A percentile compares a stretch with the other conserved stretches of the same genome.
These are phyloP conservation scores for Artomyces pyxidatus DNA, from an alignment of 768 basidiomycete genomes.

Conservation along the genomic window DNA sequence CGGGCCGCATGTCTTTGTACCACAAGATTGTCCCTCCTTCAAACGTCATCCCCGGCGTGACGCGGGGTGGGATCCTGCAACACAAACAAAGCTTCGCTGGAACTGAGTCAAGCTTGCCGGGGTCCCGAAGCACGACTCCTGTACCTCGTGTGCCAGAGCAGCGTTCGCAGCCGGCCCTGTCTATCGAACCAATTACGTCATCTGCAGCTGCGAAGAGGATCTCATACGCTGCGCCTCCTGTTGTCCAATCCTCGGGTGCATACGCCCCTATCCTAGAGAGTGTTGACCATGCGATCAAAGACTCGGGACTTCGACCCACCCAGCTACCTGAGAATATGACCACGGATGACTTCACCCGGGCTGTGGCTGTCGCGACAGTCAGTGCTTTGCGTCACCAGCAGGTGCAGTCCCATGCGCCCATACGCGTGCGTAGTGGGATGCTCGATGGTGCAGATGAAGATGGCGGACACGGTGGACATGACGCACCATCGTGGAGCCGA, in stretches of 20 bases:
- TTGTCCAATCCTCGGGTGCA: constrained; percentile 25
- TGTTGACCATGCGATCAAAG: constrained; percentile 71
- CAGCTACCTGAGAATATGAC: constrained; percentile 62
- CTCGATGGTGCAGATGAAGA: constrained; percentile 33
- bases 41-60: constrained; percentile 20
- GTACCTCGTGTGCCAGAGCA: background rate
- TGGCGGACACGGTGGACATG: constrained; percentile 74
- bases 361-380: constrained; percentile 91
- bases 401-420: constrained; percentile 40
- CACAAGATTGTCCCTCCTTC: constrained; percentile 43
- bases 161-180: background rate
- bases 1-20: constrained; percentile 54
- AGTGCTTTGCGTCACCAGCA: constrained; percentile 82
- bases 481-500: constrained; percentile 95
- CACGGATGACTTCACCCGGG: constrained; percentile 85
- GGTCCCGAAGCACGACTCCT: background rate
- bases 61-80: constrained; percentile 20
- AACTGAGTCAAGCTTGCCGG: constrained; percentile 9
- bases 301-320: constrained; percentile 37
- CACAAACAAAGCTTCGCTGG: constrained; percentile 40
- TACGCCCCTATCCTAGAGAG: constrained; percentile 68
- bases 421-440: constrained; percentile 35
- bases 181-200: background rate
- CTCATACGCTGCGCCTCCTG: constrained; percentile 41
- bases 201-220: constrained; percentile 29